Base-by-base conservation (phyloP, 352 stramenopile genomes). In the Phytophthora multivora region DNA sequence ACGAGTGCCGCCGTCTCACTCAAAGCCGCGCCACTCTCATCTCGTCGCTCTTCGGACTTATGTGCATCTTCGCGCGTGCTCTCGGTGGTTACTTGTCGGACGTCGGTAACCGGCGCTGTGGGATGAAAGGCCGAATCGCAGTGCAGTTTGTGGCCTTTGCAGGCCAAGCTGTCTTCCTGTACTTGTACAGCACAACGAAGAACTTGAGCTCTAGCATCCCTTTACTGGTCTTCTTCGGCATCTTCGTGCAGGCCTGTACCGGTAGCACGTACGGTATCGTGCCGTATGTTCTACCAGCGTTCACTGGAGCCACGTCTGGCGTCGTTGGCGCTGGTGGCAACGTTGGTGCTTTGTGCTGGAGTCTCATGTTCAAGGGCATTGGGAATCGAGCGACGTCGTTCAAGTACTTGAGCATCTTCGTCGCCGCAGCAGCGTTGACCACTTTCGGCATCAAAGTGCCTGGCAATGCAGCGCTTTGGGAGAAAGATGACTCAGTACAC, bases 21-120 rank as follows among this genome's bases (percentile, higher is more conserved):
- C 18, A 76, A 53, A 84, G 71, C 26, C 61, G 51, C 9, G 88
- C 89, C 26, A 86, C 79, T 26, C 79, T 93, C 23, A 93, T 98
- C 69, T 91, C 91, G 10, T 97, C 89, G 25, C 82, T 97, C n/a
- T 98, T 98, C 59, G 93, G 91, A 9, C 86, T 95, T 64, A 97
- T 97, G 88, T 98, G 96, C 59, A 66, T 98, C 10, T 98, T 98
- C 69, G 84, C 90, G 1, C 88, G 91, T 58, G 89, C 88, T n/a
- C 40, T 95, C 38, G 89, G 95, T 31, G 91, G 90, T 41, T 88
- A 85, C 47, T n/a, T 86, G 3, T 97, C 83, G 50, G 93, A 98
- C 60, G 70, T 86, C 23, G 63, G 58, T 16, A 97, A 90, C 58
- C 69, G 66, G n/a, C 71, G 71, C 13, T 86, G 83, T 21, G 88